phyloP scores from a whole-genome alignment of 192 early-diverging fungal genomes.

The Backusella psychrophila region DNA sequence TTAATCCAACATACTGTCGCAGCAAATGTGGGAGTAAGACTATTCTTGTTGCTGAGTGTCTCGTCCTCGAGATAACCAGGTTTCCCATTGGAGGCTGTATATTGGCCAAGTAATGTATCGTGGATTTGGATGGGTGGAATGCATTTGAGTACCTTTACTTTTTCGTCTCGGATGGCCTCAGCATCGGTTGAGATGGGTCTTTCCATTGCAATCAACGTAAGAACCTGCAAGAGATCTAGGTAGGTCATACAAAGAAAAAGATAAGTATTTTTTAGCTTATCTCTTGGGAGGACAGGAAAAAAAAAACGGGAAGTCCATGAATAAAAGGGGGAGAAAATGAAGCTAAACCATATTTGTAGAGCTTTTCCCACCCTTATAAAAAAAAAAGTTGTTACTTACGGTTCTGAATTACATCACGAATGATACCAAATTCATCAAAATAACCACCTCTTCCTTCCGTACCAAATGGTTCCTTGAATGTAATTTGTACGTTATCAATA shows the following conservation, averaged over 20 bases:
- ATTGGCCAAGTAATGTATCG: slow-evolving; percentile 91
- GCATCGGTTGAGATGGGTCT: slow-evolving; percentile 81
- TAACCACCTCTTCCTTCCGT: slow-evolving; percentile 97
- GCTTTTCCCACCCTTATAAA: background rate
- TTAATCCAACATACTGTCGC: slow-evolving; percentile 84
- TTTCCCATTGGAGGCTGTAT: slow-evolving; percentile 77
- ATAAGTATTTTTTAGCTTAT: background rate
- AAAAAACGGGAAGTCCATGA: background rate
- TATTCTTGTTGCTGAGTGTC: slow-evolving; percentile 71
- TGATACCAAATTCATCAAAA: slow-evolving; percentile 99
- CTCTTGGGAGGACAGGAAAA: background rate
- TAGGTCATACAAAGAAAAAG: background rate
- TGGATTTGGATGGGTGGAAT: slow-evolving; percentile 75
- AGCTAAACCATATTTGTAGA: background rate
- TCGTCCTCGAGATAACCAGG: slow-evolving; percentile 93
- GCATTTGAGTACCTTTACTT: slow-evolving; percentile 78
- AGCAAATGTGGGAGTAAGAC: slow-evolving; percentile 89
- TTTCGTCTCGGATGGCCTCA: slow-evolving; percentile 95
- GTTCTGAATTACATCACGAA: slow-evolving; percentile 95
- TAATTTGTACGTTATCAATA: slow-evolving; percentile 95
- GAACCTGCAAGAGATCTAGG: slow-evolving; percentile 80
- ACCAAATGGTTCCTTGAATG: slow-evolving; percentile 96
- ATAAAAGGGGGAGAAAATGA: background rate
- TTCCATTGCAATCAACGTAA: slow-evolving; percentile 95
- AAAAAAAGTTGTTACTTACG: slow-evolving; percentile 20